These are phyloP conservation scores for Microstegium vimineum DNA, from an alignment of 176 grass and related monocot genomes.

Conservation along the genomic window DNA sequence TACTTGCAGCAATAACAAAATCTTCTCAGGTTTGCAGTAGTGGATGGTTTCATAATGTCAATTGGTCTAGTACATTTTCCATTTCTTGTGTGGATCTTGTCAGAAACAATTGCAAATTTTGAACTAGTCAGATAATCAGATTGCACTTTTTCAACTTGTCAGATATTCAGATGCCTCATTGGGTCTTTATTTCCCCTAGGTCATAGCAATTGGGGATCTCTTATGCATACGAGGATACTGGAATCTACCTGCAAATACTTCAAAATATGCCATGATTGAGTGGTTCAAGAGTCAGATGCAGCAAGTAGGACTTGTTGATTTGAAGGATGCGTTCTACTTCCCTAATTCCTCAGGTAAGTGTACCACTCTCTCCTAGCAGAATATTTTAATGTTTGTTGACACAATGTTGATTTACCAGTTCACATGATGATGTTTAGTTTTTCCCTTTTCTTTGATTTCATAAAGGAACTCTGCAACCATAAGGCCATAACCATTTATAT, in stretches of 20 bases:
- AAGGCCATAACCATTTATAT: neutral
- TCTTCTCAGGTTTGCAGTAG: neutral
- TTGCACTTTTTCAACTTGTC: too few relatives aligned
- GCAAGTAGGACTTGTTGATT: slow-evolving; percentile 51
- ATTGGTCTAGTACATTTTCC: neutral
- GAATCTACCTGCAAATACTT: slow-evolving; percentile 60
- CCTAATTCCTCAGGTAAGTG: slow-evolving; percentile 55
- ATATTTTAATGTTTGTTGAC: neutral
- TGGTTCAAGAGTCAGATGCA: slow-evolving; percentile 72
- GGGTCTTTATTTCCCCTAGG: slow-evolving; percentile 32
- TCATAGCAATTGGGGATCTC: slow-evolving; percentile 57
- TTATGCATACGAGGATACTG: slow-evolving; percentile 86
- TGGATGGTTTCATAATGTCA: neutral
- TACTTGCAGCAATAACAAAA: neutral
- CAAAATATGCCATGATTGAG: slow-evolving; percentile 50
- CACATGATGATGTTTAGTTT: neutral
- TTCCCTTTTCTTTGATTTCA: neutral
- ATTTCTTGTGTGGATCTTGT: neutral
- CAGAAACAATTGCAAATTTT: neutral
- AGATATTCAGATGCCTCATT: slow-evolving; percentile 7
- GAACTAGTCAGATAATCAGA: neutral
- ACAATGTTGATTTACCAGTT: neutral
- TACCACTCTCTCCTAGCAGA: neutral
- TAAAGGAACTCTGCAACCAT: neutral
- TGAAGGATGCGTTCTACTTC: slow-evolving; percentile 58